phyloP scores from a whole-genome alignment of 2,329 filamentous ascomycete genomes.

The Aspergillaceae sp. region DNA sequence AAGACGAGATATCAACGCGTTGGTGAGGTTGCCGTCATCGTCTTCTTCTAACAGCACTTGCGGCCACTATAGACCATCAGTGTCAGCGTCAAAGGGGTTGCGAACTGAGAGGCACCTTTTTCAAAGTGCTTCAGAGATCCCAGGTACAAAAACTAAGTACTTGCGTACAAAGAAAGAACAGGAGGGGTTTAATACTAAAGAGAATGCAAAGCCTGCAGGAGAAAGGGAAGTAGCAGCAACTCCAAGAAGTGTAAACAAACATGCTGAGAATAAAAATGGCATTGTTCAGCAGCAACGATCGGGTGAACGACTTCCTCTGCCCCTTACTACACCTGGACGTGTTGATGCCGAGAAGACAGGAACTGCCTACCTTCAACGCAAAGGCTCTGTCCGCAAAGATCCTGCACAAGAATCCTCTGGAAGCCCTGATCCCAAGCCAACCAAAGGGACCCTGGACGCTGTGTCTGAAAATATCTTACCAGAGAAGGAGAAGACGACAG shows the following conservation, averaged over 20 bases:
- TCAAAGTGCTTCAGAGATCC: no score
- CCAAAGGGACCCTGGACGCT: constrained; percentile 2
- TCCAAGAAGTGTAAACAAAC: no score
- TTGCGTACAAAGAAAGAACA: no score
- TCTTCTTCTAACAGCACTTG: no score
- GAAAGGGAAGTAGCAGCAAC: no score
- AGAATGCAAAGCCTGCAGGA: no score
- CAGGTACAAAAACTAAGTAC: no score
- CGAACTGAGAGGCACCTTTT: no score
- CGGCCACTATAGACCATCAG: no score
- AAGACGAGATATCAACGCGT: constrained; percentile 3
- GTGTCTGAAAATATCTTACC: constrained; percentile 5
- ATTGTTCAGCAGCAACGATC: background rate
- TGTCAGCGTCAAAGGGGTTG: no score
- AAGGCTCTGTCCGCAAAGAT: background rate
- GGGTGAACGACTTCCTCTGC: background rate
- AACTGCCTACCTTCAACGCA: background rate
- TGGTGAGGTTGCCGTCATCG: no score
- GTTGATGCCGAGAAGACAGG: background rate
- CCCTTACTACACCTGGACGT: background rate
- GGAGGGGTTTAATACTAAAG: no score
- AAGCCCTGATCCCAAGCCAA: constrained; percentile 1
- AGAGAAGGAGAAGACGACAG: background rate
- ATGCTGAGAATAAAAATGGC: background rate
- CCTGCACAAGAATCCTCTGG: constrained; percentile 4